Base-by-base conservation (phyloP, 371 early-diverging fungal genomes). In the Actinomortierella ambigua region DNA sequence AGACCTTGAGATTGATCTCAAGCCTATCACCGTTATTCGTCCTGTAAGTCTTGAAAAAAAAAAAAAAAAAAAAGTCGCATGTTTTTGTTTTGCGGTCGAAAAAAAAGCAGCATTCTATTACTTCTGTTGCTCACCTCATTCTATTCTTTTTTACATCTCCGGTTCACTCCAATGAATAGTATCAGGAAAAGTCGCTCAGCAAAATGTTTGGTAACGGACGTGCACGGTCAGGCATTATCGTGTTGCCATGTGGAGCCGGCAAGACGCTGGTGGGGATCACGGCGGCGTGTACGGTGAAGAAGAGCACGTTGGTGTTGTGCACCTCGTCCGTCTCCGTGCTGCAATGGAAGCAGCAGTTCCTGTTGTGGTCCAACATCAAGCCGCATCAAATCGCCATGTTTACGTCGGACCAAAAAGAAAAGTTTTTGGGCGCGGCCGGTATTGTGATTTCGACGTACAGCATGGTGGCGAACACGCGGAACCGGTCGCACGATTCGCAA, bases 141-240 rank as follows among this genome's bases (percentile, higher is more conserved):
- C 41, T 60, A 28, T 29, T 29, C 4, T 11, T 34, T 34, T 34
- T 34, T 34, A 7, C 27, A 13, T 22, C 1, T 48, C 29, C 24
- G 13, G 18, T 46, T 5, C 24, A 6, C 14, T 39, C 18, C 2
- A 18, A 20, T 1, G 8, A 23, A 29, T 59, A 75, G 75, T 99
- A 99, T 73, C 99, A 99, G 82, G 99, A 99, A 81, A 95, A 96
- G 69, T 92, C 93, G 62, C 84, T 99, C 48, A 95, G 93, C 77
- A 99, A 99, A 77, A 99, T 99, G 99, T 99, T 99, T 92, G 98
- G 99, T 57, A 99, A 98, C 68, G 93, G 89, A 77, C 87, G 99
- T 56, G 99, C 99, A 17, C 80, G 99, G 48, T 95, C 95, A 22
- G 99, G 99, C n/a, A 98, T 99, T 66, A 99, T 99, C 77, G 99